Base-by-base conservation (phyloP, 1,139 yeast species). In the Nakaseomyces delphensis region DNA sequence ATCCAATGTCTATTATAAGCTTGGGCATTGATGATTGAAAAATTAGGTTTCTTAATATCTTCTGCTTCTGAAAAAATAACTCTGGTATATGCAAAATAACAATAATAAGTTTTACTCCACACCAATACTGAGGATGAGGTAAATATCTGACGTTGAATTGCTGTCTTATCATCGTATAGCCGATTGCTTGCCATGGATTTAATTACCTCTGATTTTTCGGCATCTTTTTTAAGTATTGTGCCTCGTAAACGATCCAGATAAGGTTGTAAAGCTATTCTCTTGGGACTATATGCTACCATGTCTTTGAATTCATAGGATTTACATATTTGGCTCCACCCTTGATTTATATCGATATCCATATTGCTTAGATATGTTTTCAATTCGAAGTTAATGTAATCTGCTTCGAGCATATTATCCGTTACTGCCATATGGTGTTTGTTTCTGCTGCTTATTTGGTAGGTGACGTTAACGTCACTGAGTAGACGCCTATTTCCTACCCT, bases 281-380 rank as follows among this genome's bases (percentile, higher is more conserved):
- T 2, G 13, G 35, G 23, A 18, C 35, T 31, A 18, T 16, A 31
- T 31, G 16, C 23, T 16, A 31, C 18, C 1, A 4, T 19, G 23
- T 31, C 35, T 10, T 31, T 31, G 23, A 31, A 31, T 18, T 31
- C 35, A 31, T 31, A 31, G 9, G 23, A 10, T 31, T 31, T 31
- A 31, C 35, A 31, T 11, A 31, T n/a, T 31, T 31, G 35, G 4
- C 23, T 23, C 10, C 16, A 16, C 13, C 23, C 8, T 11, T 16
- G 23, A 18, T 14, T 7, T 11, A 8, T 9, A 7, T 31, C 35
- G 4, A 18, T 19, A 4, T 4, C 35, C 11, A 31, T 5, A 13
- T 31, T 31, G n/a, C 35, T 31, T 5, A 31, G 11, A 11, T 31
- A 31, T 8, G 35, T 8, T 14, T 14, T 31, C 2, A 31, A 11